Evolutionary conservation across 169 alveolate species (phyloP).

Genomic region (Cryptosporidium tyzzeri): DNA sequence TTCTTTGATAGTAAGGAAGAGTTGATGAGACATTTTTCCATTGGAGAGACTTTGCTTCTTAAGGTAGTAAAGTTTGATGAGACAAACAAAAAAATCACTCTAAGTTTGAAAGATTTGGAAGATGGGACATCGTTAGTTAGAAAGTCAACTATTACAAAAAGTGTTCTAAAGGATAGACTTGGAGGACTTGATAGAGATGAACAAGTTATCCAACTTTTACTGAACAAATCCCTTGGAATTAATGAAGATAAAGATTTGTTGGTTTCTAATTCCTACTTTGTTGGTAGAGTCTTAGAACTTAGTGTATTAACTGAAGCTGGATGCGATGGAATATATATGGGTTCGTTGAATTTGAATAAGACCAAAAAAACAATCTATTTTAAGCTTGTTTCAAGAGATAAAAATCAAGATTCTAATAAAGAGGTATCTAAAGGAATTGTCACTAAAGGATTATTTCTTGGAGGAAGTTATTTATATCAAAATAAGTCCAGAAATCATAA

Average conservation of each 20-base stretch:
- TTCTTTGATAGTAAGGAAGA: slow-evolving; percentile 48
- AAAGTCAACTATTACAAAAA: not conserved
- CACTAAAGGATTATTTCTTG: not conserved
- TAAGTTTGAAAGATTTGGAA: slow-evolving; percentile 17
- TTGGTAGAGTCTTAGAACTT: not conserved
- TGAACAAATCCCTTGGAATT: not conserved
- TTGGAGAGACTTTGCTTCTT: slow-evolving; percentile 31
- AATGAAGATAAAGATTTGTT: not conserved
- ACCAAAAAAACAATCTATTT: not conserved
- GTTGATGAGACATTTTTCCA: slow-evolving; percentile 14
- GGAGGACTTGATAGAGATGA: slow-evolving; percentile 3
- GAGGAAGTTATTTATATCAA: not conserved
- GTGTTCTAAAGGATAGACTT: not conserved
- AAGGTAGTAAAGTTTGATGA: slow-evolving; percentile 31
- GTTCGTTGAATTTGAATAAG: not conserved
- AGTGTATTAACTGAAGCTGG: not conserved
- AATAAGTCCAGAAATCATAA: not conserved
- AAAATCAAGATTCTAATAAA: not conserved
- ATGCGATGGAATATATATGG: not conserved
- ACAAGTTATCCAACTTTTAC: not conserved
- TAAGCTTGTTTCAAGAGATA: not conserved
- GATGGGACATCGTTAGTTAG: not conserved
- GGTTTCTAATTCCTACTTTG: not conserved
- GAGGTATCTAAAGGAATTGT: not conserved
- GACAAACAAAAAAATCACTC: slow-evolving; percentile 8